Conservation (phyloP, 1,139 yeast genomes). For the Nakaseomyces kungkrabaensis region DNA sequence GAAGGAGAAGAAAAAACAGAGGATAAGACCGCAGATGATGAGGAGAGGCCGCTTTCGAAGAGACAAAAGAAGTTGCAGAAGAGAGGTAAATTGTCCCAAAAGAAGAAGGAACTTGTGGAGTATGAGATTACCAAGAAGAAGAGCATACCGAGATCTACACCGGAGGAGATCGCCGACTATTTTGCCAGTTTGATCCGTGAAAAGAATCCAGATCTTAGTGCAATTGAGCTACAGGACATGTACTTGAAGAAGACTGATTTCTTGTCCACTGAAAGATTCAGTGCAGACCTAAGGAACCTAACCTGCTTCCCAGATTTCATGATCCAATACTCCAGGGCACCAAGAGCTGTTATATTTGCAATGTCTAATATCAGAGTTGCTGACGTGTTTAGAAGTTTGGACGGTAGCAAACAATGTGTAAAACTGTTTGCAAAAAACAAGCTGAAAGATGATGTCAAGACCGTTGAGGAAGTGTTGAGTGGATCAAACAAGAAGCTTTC, state of each 20-base stretch:
- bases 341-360: slow-evolving; percentile 23
- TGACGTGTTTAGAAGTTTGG: slow-evolving; percentile 34
- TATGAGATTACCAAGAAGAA: slow-evolving; percentile 24
- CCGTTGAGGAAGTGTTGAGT: slow-evolving; percentile 23
- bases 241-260: slow-evolving; percentile 27
- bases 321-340: slow-evolving; percentile 24
- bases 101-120: slow-evolving; percentile 24
- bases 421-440: slow-evolving; percentile 58
- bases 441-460: slow-evolving; percentile 44
- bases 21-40: slow-evolving; percentile 5
- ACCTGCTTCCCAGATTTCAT: slow-evolving; percentile 21
- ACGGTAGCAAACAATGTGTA: slow-evolving; percentile 40
- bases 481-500: slow-evolving; percentile 6
- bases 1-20: neutral
- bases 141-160: slow-evolving; percentile 19
- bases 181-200: slow-evolving; percentile 25
- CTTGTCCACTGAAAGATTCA: slow-evolving; percentile 21
- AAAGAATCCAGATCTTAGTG: slow-evolving; percentile 28
- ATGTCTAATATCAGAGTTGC: slow-evolving; percentile 30
- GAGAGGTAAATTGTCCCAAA: slow-evolving; percentile 23
- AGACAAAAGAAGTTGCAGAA: slow-evolving; percentile 26
- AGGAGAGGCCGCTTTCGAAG: slow-evolving; percentile 16
- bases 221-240: slow-evolving; percentile 27
- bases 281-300: slow-evolving; percentile 18
- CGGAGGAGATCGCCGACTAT: slow-evolving; percentile 25